Percentiles rank a stretch among this genome's conserved stretches.
phyloP scores from a whole-genome alignment of 352 stramenopile species.

The Globisporangium perplexum region DNA sequence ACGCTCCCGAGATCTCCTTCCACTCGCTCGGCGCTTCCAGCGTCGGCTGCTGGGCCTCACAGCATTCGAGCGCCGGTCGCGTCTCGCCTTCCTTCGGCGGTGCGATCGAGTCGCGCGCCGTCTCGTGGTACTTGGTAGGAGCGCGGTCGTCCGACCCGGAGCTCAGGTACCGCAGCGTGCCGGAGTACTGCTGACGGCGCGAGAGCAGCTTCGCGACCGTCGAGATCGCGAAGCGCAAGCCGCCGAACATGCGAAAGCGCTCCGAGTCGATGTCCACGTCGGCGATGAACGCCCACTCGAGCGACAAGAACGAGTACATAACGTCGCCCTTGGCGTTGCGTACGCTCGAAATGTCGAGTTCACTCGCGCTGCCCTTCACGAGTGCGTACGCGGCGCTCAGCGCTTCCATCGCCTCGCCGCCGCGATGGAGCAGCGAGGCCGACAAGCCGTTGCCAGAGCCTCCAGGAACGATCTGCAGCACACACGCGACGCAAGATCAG shows the following conservation, averaged over 20 bases:
- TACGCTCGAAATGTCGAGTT: conserved; percentile 50
- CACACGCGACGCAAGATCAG: background rate
- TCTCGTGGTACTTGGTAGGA: conserved; percentile 34
- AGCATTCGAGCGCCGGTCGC: conserved; percentile 40
- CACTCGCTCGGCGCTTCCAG: conserved; percentile 6
- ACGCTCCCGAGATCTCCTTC: conserved; percentile 19
- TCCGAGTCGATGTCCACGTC: conserved; percentile 78
- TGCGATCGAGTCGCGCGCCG: conserved; percentile 25
- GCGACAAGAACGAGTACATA: conserved; percentile 74
- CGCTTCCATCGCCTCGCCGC: conserved; percentile 37
- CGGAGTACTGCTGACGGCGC: conserved; percentile 26
- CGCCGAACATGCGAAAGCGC: conserved; percentile 47
- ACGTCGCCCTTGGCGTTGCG: conserved; percentile 36
- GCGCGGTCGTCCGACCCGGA: conserved; percentile 20
- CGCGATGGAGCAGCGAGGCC: conserved; percentile 40
- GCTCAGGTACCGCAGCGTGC: conserved; percentile 32
- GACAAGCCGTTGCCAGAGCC: conserved; percentile 67
- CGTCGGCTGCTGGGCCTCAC: background rate
- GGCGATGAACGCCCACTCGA: conserved; percentile 83
- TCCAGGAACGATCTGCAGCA: conserved; percentile 32
- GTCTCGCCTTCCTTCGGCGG: conserved; percentile 13
- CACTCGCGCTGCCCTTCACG: conserved; percentile 49
- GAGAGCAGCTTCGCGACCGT: conserved; percentile 37
- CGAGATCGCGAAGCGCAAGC: conserved; percentile 45
- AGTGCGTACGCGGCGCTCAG: conserved; percentile 63